Percentiles rank a stretch among this genome's conserved stretches.
Conservation (phyloP, 495 filamentous ascomycete genomes). For the Bacidia rubella region DNA sequence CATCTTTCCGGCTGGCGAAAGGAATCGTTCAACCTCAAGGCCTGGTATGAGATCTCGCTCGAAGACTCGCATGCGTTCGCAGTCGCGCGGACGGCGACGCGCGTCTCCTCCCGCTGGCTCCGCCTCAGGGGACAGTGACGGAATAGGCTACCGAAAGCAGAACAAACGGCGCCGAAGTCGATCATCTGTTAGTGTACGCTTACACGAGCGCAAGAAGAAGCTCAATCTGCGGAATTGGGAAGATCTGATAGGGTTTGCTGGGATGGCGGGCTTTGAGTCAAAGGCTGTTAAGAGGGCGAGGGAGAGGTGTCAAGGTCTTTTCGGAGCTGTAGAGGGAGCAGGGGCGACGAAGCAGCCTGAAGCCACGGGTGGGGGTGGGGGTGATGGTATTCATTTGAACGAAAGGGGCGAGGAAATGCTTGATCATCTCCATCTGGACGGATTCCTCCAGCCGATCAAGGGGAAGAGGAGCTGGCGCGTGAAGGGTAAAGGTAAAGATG, state of each 20-base stretch:
- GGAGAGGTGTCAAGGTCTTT: slow-evolving; percentile 55
- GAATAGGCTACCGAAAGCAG: neutral
- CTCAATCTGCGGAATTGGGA: slow-evolving; percentile 61
- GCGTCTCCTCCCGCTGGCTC: neutral
- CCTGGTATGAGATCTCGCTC: neutral
- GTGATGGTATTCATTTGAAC: slow-evolving; percentile 3
- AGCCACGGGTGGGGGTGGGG: neutral
- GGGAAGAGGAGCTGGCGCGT: slow-evolving; percentile 19
- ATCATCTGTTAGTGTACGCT: neutral
- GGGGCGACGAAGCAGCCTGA: neutral
- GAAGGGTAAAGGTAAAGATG: neutral
- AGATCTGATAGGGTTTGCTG: slow-evolving; percentile 61
- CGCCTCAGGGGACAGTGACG: neutral
- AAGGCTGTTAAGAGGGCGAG: slow-evolving; percentile 49
- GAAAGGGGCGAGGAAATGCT: slow-evolving; percentile 8
- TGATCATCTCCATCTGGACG: slow-evolving; percentile 23
- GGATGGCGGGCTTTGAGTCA: slow-evolving; percentile 50
- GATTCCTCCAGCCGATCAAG: slow-evolving; percentile 22
- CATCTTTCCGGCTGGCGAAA: neutral
- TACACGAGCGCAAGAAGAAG: slow-evolving; percentile 12
- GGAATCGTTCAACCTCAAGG: neutral
- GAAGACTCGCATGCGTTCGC: neutral
- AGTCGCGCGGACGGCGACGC: neutral
- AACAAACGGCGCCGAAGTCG: neutral
- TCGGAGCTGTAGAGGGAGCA: slow-evolving; percentile 45